Evolutionary conservation across 495 filamentous ascomycete genomes (phyloP).

Genomic region (Penicillium nucicola): DNA sequence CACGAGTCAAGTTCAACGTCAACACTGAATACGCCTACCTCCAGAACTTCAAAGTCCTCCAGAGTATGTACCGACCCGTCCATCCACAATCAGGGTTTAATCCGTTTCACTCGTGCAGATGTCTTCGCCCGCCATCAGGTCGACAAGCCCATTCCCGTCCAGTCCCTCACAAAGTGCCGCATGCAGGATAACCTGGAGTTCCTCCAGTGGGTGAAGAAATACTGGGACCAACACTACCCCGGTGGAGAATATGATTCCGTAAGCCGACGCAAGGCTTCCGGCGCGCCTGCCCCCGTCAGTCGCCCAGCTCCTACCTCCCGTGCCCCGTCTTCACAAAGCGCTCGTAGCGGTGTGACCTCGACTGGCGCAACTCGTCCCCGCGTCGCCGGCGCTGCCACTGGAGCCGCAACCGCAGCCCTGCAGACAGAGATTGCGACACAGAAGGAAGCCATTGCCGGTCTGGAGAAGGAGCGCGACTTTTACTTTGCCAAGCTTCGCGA

Average conservation of each 20-base stretch:
- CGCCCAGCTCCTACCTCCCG: conserved; percentile 39
- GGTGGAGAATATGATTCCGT: conserved; percentile 95
- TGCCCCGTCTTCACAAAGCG: conserved; percentile 20
- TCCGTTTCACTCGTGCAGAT: conserved; percentile 46
- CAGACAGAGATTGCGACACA: conserved; percentile 77
- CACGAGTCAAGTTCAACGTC: conserved; percentile 95
- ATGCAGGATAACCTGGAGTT: conserved; percentile 99
- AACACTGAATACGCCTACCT: conserved; percentile 96
- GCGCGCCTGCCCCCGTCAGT: conserved; percentile 42
- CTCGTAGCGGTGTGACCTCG: conserved; percentile 68
- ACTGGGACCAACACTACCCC: conserved; percentile 98
- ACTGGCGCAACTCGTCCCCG: conserved; percentile 51
- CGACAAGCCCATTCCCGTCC: conserved; percentile 83
- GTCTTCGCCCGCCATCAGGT: conserved; percentile 80
- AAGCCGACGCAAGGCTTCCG: conserved; percentile 73
- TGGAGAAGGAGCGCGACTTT: conserved; percentile 94
- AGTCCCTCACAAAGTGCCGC: conserved; percentile 91
- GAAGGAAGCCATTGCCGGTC: conserved; percentile 80
- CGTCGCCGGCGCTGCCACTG: conserved; percentile 47
- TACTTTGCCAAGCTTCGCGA: conserved; percentile 98
- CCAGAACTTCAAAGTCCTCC: conserved; percentile 95
- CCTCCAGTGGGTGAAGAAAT: conserved; percentile 91
- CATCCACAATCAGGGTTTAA: conserved; percentile 3
- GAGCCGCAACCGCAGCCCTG: conserved; percentile 62
- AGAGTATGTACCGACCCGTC: conserved; percentile 61